Base-by-base conservation (phyloP, 257 asterid genomes). In the Solanum lycopersicoides region DNA sequence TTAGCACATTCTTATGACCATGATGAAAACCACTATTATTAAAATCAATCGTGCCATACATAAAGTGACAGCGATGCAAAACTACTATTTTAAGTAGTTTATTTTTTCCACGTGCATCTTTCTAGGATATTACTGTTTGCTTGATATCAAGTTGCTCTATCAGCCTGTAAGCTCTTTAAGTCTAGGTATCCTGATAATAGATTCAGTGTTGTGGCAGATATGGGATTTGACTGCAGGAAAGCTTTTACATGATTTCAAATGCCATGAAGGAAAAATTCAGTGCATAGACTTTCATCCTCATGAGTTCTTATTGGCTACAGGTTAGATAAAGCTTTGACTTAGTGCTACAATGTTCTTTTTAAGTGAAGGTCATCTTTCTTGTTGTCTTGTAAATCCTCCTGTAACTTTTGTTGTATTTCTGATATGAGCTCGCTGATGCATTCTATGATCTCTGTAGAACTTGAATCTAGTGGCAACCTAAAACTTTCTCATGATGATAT, bases 181-280 rank as follows among this genome's bases (percentile, higher is more conserved):
- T 73, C 35, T 42, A 23, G n/a, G 41, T 28, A 68, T 90, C 82
- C 93, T 92, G 79, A 87, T 87, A 39, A 82, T 87, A 32, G 53
- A 86, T 83, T 79, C 86, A 60, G 60, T 88, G 50, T 65, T 90
- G 13, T 89, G 82, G 79, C 99, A 97, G 99, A 93, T 97, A 71
- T 97, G 99, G 99, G 99, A 97, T 92, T 93, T 97, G 92, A 97
- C 99, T 84, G 99, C 99, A 20, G 99, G 99, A 87, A 97, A 95
- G 95, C 93, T 97, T 89, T 85, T 97, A 94, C 99, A 97, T 86
- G 99, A 97, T 12, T 95, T 97, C 89, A 97, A 97, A 92, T 87
- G 91, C 90, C 99, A 97, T 41, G 99, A 97, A 86, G 99, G 99
- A 87, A 98, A 97, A 90, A 85, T 97, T 85, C 97, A 95, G 86